Percentiles rank a stretch among this genome's conserved stretches.
These are phyloP conservation scores for Pythium aquatile DNA, from an alignment of 352 stramenopile species.

Conservation along the genomic window DNA sequence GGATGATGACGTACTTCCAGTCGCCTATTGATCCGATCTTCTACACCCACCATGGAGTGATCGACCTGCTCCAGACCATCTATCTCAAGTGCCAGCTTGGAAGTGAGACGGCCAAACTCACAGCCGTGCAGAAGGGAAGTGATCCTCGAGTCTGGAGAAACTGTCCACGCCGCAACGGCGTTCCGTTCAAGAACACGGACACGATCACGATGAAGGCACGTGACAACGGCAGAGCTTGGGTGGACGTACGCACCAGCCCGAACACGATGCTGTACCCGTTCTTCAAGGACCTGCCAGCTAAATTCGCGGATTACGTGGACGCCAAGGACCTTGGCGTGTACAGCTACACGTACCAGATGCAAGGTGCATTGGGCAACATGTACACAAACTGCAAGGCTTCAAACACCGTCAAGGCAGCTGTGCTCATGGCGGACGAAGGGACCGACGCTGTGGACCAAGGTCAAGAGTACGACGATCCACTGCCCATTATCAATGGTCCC, in stretches of 20 bases:
- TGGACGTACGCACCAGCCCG: conserved; percentile 36
- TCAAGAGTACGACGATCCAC: not conserved
- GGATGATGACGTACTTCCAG: conserved; percentile 22
- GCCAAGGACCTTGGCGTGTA: conserved; percentile 48
- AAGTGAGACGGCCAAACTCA: conserved; percentile 26
- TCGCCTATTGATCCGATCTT: conserved; percentile 30
- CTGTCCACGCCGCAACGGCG: conserved; percentile 26
- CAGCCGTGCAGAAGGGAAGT: conserved; percentile 26
- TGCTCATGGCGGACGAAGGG: conserved; percentile 8
- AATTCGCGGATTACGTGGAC: conserved; percentile 45
- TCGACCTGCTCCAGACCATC: conserved; percentile 24
- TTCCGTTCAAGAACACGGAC: conserved; percentile 20
- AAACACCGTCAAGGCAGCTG: conserved; percentile 29
- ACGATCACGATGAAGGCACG: conserved; percentile 16
- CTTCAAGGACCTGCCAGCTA: conserved; percentile 58
- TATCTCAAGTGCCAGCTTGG: conserved; percentile 30
- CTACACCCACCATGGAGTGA: conserved; percentile 24
- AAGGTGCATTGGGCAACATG: conserved; percentile 44
- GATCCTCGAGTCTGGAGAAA: conserved; percentile 36
- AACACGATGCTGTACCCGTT: conserved; percentile 54
- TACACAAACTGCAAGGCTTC: conserved; percentile 42
- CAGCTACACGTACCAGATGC: conserved; percentile 63
- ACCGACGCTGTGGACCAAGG: not conserved
- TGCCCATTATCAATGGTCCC: conserved; percentile 22
- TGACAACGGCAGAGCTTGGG: conserved; percentile 5